Evolutionary conservation across 352 stramenopile species (phyloP).

Genomic region (Globisporangium irregulare): DNA sequence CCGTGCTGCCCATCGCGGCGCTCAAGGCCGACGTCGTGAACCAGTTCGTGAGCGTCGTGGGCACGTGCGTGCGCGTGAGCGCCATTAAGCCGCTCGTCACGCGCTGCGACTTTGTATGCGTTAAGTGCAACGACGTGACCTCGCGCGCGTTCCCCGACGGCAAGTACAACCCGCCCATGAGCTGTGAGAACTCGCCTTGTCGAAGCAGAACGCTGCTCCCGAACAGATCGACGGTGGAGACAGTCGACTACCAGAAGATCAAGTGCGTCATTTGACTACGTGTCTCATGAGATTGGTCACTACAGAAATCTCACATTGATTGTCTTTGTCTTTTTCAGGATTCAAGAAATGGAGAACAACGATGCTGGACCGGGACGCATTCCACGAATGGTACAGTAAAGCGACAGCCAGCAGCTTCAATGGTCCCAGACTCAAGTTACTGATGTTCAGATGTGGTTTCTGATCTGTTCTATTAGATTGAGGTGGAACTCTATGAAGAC

Average conservation of each 20-base stretch:
- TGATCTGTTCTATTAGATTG: slow-evolving; percentile 37
- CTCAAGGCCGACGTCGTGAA: slow-evolving; percentile 78
- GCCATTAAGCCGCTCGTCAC: slow-evolving; percentile 84
- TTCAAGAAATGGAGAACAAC: slow-evolving; percentile 92
- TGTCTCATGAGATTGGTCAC: not conserved
- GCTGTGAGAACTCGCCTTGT: slow-evolving; percentile 65
- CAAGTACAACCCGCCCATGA: slow-evolving; percentile 67
- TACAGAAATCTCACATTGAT: slow-evolving; percentile 14
- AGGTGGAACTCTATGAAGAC: slow-evolving; percentile 88
- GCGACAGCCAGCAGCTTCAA: not conserved
- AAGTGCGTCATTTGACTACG: slow-evolving; percentile 39
- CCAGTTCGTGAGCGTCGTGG: slow-evolving; percentile 71
- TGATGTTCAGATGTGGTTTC: not conserved
- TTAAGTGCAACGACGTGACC: slow-evolving; percentile 75
- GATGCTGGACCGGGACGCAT: slow-evolving; percentile 83
- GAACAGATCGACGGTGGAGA: slow-evolving; percentile 81
- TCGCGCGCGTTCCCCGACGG: slow-evolving; percentile 71
- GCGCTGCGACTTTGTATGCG: slow-evolving; percentile 85
- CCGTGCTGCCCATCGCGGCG: slow-evolving; percentile 56
- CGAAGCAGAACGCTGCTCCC: slow-evolving; percentile 68
- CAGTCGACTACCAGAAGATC: slow-evolving; percentile 90
- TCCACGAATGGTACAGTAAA: slow-evolving; percentile 68
- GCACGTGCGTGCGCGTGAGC: slow-evolving; percentile 80
- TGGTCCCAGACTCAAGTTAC: too few relatives aligned
- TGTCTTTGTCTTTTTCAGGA: slow-evolving; percentile 24